phyloP scores from a whole-genome alignment of 2,329 filamentous ascomycete genomes.

The Fusarium robinianum region DNA sequence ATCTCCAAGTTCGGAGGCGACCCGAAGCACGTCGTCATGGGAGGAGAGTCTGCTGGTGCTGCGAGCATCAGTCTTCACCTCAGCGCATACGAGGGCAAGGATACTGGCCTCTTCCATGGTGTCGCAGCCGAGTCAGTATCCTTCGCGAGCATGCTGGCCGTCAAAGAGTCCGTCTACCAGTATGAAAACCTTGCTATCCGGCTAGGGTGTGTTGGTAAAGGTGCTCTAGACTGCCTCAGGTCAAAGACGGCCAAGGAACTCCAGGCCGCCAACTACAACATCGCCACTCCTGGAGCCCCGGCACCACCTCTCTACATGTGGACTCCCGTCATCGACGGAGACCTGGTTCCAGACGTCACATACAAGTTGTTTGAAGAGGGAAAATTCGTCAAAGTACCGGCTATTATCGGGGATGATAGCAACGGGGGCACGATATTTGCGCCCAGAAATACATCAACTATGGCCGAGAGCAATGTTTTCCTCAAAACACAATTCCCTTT shows the following conservation, averaged over 20 bases:
- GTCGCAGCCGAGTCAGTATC: slow-evolving; percentile 57
- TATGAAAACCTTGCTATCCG: slow-evolving; percentile 54
- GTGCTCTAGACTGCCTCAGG: slow-evolving; percentile 53
- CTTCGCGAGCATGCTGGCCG: slow-evolving; percentile 53
- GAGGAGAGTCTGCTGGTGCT: slow-evolving; percentile 70
- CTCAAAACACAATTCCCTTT: slow-evolving; percentile 43
- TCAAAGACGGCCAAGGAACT: slow-evolving; percentile 47
- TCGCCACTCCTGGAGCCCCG: slow-evolving; percentile 38
- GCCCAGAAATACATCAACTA: slow-evolving; percentile 39
- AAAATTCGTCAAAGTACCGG: slow-evolving; percentile 57
- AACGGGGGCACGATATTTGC: slow-evolving; percentile 47
- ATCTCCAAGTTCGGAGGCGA: slow-evolving; percentile 72
- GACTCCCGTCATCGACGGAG: slow-evolving; percentile 58
- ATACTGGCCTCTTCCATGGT: slow-evolving; percentile 55
- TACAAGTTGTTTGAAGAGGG: slow-evolving; percentile 54
- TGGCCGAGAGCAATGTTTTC: slow-evolving; percentile 40
- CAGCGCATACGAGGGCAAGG: slow-evolving; percentile 55
- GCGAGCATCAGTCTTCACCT: slow-evolving; percentile 68
- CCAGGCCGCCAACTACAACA: slow-evolving; percentile 48
- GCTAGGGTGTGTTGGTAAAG: slow-evolving; percentile 46
- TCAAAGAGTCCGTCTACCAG: slow-evolving; percentile 55
- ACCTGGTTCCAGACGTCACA: slow-evolving; percentile 55
- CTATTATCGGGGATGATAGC: slow-evolving; percentile 50
- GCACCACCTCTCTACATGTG: slow-evolving; percentile 55
- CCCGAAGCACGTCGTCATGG: slow-evolving; percentile 68